Evolutionary conservation across 2,329 filamentous ascomycete genomes (phyloP).

Genomic region (Coniochaeta pulveracea): DNA sequence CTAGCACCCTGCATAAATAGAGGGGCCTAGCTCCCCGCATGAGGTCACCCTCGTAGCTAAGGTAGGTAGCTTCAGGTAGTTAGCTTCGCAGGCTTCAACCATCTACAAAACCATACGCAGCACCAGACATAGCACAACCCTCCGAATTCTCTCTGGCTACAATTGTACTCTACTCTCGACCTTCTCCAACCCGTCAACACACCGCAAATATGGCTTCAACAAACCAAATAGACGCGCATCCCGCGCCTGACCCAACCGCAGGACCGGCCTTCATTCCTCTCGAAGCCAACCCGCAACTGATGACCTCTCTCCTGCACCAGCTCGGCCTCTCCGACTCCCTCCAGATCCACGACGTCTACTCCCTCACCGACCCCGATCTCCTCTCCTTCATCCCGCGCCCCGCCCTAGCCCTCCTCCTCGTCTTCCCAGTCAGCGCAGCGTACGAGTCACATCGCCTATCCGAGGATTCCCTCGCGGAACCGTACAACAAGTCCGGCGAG

Average conservation of each 20-base stretch:
- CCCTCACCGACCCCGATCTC: constrained; percentile 73
- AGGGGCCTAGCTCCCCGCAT: no score
- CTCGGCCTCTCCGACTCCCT: constrained; percentile 74
- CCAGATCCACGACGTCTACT: constrained; percentile 83
- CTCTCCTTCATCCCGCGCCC: constrained; percentile 82
- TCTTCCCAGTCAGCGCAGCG: constrained; percentile 71
- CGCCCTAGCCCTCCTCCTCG: constrained; percentile 76
- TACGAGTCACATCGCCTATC: constrained; percentile 68
- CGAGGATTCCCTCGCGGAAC: constrained; percentile 54
- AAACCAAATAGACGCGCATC: constrained; percentile 7
- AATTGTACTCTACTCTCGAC: no score
- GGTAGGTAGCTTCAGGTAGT: no score
- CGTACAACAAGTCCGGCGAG: constrained; percentile 58
- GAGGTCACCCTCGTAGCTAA: no score
- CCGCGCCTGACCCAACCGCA: constrained; percentile 18
- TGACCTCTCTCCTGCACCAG: constrained; percentile 70
- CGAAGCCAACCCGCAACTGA: constrained; percentile 76
- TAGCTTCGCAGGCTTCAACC: no score
- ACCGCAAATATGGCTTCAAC: constrained; percentile 4
- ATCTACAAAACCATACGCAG: no score
- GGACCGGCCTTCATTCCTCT: constrained; percentile 43
- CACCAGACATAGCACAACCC: no score
- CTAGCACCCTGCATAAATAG: no score
- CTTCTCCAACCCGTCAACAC: not conserved
- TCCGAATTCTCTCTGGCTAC: no score